Evolutionary conservation across 768 basidiomycete genomes (phyloP), one percentile per base, ranked within the genome.

Genomic region (Suillus variegatus): DNA sequence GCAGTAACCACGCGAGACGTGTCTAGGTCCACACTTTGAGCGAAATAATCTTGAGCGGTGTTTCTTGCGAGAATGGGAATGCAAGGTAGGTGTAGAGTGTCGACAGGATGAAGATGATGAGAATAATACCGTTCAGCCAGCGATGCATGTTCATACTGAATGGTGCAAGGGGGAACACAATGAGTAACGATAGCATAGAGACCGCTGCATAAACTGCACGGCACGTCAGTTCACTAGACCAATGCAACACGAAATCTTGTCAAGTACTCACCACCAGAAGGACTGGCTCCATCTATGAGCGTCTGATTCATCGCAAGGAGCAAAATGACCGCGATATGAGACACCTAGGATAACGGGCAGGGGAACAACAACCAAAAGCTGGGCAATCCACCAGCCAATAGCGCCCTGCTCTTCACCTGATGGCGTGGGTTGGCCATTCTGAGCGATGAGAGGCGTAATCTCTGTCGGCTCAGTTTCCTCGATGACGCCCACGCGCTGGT

Each of bases 1-100:
- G 75, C 71, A 1, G 88, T 86, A 1, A 76, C 76, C 0, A 78
- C 77, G 14, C 73, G 76, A 3, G 71, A 71, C 9, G 75, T 64
- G 38, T 71, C 68, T 46, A 92, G 75, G 57, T 82, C 78, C 7
- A 92, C 78, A 2, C 72, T 79, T 72, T 93, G 92, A 58, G 82
- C 81, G 81, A 93, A 94, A 75, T 82, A 91, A 92, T 76, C 67
- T 91, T 92, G 70, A 93, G 76, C 0, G 91, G 91, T 6, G 83
- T 74, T 25, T 82, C 74, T 47, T 80, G 75, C 18, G 84, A 84
- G 79, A 94, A 93, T 0, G 92, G 92, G 76, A 87, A 87, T 8
- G 74, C 78, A 7, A 82, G 64, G 73, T 82, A 79, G 61, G 77
- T 73, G 69, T 82, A 87, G 14, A 77, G 61, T 0, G 83, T 84